Percentiles rank a stretch among this genome's conserved stretches.
These are phyloP conservation scores for Auricularia auricula-judae DNA, from an alignment of 768 basidiomycete genomes.

Conservation along the genomic window DNA sequence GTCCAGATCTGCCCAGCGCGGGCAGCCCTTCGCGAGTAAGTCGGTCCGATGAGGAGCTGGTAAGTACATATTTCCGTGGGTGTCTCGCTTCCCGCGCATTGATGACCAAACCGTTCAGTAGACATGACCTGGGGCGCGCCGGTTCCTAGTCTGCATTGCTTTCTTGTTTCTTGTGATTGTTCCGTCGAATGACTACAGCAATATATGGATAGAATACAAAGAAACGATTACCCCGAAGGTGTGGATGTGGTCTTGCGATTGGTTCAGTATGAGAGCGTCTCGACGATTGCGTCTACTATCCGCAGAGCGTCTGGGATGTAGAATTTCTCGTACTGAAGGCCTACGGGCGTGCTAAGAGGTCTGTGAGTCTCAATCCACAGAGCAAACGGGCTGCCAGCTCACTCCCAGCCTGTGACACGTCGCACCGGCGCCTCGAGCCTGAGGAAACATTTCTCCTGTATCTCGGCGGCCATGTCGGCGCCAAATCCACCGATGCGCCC, in stretches of 20 bases:
- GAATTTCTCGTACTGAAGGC: slow-evolving; percentile 84
- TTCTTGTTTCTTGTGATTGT: too few species aligned
- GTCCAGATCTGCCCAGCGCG: slow-evolving; percentile 22
- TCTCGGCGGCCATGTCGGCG: slow-evolving; percentile 82
- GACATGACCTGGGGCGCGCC: background rate
- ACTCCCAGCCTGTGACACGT: slow-evolving; percentile 91
- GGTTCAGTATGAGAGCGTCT: slow-evolving; percentile 61
- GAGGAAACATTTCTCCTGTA: slow-evolving; percentile 82
- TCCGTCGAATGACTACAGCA: background rate
- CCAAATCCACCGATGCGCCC: slow-evolving; percentile 81
- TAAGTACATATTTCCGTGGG: background rate
- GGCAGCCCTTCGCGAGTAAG: background rate
- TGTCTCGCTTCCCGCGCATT: background rate
- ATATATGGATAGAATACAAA: background rate
- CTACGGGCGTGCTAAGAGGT: slow-evolving; percentile 60
- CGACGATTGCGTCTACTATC: slow-evolving; percentile 71
- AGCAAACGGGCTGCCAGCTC: slow-evolving; percentile 21
- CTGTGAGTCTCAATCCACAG: slow-evolving; percentile 3
- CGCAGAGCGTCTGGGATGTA: slow-evolving; percentile 81
- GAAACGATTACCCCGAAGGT: too few species aligned
- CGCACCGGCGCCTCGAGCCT: slow-evolving; percentile 81
- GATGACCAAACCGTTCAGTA: background rate
- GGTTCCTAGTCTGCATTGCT: background rate
- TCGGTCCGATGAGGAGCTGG: background rate
- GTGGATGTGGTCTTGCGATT: background rate